Evolutionary conservation across 441 rosid species (phyloP), one percentile per base, ranked within the genome.

Genomic region (Jatropha podagrica): DNA sequence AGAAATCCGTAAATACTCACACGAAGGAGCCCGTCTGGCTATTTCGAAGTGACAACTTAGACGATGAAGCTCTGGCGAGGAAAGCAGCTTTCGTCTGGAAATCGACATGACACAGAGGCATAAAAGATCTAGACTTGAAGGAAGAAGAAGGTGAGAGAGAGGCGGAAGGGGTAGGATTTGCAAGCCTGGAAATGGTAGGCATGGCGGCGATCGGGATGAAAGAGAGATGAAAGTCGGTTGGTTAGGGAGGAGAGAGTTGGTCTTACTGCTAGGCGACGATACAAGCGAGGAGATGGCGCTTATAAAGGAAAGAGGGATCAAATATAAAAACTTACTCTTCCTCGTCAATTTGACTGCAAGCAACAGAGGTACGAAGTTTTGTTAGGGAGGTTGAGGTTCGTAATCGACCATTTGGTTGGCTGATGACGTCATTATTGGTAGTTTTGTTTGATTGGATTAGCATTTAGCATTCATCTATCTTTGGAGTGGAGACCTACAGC

Each of bases 131-230:
- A 72, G 87, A 26, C 48, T 70, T 72, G 67, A 67, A 74, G 11
- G 89, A 46, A 8, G 89, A 46, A 8, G 86, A 69, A 8, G 72
- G 18, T 12, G 80, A 10, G 3, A 78, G 42, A 37, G 85, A 75
- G 44, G 88, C 69, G 0, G 84, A 60, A 9, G 86, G 84, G 74
- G 20, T 69, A 5, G 90, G 82, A 66, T 65, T 78, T n/a, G 91
- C 78, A 71, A 93, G 91, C 85, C 86, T 92, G 76, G 95, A 91
- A 81, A 91, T 80, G 83, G 97, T 85, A 26, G 97, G 89, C 97
- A 92, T 88, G 70, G 73, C 5, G 68, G 65, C 6, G 55, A 65
- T 37, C 0, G 4, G 59, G 48, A 54, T 37, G 68, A 17, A 64
- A 58, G 62, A 38, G 13, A 54, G 68, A 11, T 58, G 51, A 20